Percentiles rank a stretch among this genome's conserved stretches.
Conservation (phyloP, 148 eudicot species). For the Cornus florida region DNA sequence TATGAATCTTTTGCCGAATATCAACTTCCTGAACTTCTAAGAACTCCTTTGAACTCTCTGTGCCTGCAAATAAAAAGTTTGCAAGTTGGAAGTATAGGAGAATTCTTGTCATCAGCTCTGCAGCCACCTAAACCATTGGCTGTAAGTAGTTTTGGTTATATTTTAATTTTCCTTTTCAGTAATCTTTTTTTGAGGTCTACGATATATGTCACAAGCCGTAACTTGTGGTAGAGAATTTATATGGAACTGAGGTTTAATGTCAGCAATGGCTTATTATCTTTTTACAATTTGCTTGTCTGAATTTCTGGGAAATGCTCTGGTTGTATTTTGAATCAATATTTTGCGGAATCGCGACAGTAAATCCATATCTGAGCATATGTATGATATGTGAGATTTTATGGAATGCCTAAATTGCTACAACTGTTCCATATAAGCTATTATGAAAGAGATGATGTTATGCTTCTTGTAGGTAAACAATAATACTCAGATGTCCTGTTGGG, state of each 20-base stretch:
- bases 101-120: conserved; percentile 81
- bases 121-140: conserved; percentile 89
- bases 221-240: neutral
- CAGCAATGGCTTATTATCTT: too few species aligned
- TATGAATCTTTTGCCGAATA: conserved; percentile 90
- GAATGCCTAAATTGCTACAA: too few species aligned
- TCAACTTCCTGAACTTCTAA: conserved; percentile 90
- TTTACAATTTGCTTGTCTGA: neutral
- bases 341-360: too few species aligned
- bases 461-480: too few species aligned
- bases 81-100: conserved; percentile 85
- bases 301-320: neutral
- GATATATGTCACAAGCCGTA: neutral
- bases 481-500: too few species aligned
- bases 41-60: conserved; percentile 92
- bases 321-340: too few species aligned
- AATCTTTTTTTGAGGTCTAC: neutral
- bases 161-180: neutral
- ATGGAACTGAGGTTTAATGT: neutral
- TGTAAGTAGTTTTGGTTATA: conserved; percentile 33
- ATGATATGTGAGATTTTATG: too few species aligned
- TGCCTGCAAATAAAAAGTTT: conserved; percentile 95
- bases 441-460: too few species aligned
- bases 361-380: too few species aligned
- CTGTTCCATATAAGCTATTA: too few species aligned